phyloP scores from a whole-genome alignment of 2,329 filamentous ascomycete species.

The Allantophomopsis lycopodina region DNA sequence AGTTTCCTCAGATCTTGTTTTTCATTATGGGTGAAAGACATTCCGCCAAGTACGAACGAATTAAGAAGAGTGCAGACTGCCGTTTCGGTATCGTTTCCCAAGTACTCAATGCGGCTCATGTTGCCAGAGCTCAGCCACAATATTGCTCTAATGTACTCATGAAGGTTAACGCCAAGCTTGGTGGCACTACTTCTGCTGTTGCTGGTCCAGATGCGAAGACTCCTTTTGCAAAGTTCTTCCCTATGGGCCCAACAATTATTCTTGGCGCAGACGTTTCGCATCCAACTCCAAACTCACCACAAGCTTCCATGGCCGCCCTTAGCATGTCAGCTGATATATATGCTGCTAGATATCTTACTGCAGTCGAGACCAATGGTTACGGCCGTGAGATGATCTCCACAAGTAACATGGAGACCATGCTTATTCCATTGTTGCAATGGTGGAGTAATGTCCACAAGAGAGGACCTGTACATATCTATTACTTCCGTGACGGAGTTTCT shows the following conservation, averaged over 20 bases:
- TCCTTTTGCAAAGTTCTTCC: conserved; percentile 22
- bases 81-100: conserved; percentile 64
- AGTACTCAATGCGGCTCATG: conserved; percentile 59
- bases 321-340: conserved; percentile 65
- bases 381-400: conserved; percentile 67
- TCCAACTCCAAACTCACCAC: conserved; percentile 49
- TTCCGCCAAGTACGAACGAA: conserved; percentile 58
- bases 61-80: conserved; percentile 85
- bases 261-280: conserved; percentile 86
- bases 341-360: conserved; percentile 63
- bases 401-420: conserved; percentile 49
- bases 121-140: conserved; percentile 56
- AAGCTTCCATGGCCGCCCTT: conserved; percentile 74
- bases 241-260: conserved; percentile 52
- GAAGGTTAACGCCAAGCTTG: conserved; percentile 95
- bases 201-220: not conserved
- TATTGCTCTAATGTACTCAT: conserved; percentile 91
- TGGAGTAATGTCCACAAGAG: conserved; percentile 47
- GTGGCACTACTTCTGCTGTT: conserved; percentile 52
- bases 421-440: conserved; percentile 45
- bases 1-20: conserved; percentile 59
- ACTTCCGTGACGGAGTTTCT: conserved; percentile 85
- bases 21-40: conserved; percentile 65
- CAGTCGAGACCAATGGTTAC: conserved; percentile 70
- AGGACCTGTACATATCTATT: conserved; percentile 63